Evolutionary conservation across 2,329 filamentous ascomycete genomes (phyloP).

Genomic region (Aureobasidium vineae): DNA sequence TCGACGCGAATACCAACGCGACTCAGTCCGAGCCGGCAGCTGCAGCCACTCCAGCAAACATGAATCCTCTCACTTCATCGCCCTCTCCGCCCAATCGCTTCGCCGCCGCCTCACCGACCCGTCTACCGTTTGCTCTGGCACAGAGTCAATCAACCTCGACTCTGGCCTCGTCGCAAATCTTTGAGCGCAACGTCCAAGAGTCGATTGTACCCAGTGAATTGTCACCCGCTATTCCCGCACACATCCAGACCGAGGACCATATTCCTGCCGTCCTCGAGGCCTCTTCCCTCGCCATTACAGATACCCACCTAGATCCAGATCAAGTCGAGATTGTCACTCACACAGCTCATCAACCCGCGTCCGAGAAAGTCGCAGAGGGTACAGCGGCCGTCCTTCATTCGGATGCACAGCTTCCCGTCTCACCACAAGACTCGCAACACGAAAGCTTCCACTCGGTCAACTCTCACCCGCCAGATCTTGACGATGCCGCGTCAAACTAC

Average conservation of each 20-base stretch:
- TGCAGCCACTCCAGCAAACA: constrained; percentile 14
- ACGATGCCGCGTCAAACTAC: constrained; percentile 71
- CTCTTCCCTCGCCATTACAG: constrained; percentile 87
- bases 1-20: constrained; percentile 27
- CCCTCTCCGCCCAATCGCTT: constrained; percentile 32
- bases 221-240: constrained; percentile 84
- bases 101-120: constrained; percentile 9
- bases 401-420: constrained; percentile 23
- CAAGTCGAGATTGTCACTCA: constrained; percentile 92
- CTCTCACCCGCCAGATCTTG: constrained; percentile 31
- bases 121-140: constrained; percentile 47
- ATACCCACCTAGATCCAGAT: constrained; percentile 78
- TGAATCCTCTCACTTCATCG: constrained; percentile 28
- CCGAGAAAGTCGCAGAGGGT: constrained; percentile 56
- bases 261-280: constrained; percentile 91
- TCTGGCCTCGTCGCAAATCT: constrained; percentile 74
- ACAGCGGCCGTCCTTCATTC: constrained; percentile 27
- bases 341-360: constrained; percentile 75
- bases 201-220: constrained; percentile 63
- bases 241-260: constrained; percentile 91
- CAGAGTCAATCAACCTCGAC: constrained; percentile 67
- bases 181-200: constrained; percentile 93
- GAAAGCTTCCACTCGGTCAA: constrained; percentile 25
- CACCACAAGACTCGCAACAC: constrained; percentile 29
- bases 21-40: constrained; percentile 14